phyloP scores from a whole-genome alignment of 352 stramenopile species.

The Phytopythium ostracodes region DNA sequence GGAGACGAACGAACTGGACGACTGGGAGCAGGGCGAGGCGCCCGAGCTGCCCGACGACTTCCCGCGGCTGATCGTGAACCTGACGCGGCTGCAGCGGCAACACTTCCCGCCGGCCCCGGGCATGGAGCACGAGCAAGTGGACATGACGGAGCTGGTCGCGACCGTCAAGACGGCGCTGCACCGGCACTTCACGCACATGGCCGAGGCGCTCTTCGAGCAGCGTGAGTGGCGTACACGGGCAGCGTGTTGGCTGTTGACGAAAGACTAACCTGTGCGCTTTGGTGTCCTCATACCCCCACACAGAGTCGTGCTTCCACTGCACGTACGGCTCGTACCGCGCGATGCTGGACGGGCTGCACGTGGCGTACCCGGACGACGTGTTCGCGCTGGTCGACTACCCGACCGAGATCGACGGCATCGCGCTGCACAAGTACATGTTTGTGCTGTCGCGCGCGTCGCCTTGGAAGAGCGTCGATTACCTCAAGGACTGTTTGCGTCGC shows the following conservation, averaged over 20 bases:
- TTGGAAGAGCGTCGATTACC: constrained; percentile 79
- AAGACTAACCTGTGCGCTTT: constrained; percentile 5
- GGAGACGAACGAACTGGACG: constrained; percentile 6
- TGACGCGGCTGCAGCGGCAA: constrained; percentile 47
- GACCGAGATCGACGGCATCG: constrained; percentile 46
- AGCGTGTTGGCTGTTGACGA: not conserved
- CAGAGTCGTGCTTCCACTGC: constrained; percentile 65
- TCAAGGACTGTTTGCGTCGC: constrained; percentile 69
- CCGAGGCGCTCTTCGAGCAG: constrained; percentile 67
- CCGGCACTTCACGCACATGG: constrained; percentile 51
- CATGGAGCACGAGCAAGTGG: constrained; percentile 17
- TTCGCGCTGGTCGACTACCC: constrained; percentile 80
- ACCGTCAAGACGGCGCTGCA: constrained; percentile 50
- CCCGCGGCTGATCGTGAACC: constrained; percentile 61
- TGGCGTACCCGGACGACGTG: constrained; percentile 44
- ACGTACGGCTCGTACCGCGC: constrained; percentile 52
- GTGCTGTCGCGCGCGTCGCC: constrained; percentile 51
- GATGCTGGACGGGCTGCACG: constrained; percentile 47
- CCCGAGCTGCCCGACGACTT: constrained; percentile 63
- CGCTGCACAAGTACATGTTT: constrained; percentile 60
- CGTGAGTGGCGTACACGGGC: constrained; percentile 19
- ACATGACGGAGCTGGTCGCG: constrained; percentile 33
- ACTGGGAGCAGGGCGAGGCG: constrained; percentile 34
- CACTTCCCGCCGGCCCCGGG: constrained; percentile 33
- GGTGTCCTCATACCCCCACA: constrained; percentile 3